A percentile compares a stretch with the other conserved stretches of the same genome.
These are phyloP conservation scores for Venturia oleaginea DNA, from an alignment of 2,329 filamentous ascomycete genomes.

Conservation along the genomic window DNA sequence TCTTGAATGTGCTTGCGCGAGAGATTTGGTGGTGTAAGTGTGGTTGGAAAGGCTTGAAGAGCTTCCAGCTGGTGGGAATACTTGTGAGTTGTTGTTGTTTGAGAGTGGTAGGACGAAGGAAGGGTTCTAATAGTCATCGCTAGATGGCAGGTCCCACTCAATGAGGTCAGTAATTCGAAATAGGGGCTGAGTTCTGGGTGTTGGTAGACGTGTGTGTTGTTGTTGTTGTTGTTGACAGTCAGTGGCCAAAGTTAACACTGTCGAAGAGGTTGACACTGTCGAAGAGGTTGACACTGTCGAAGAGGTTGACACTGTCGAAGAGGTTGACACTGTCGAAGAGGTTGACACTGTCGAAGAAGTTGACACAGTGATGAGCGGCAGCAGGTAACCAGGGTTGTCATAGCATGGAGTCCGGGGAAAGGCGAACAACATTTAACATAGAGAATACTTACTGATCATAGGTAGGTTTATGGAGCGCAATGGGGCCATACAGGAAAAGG, in stretches of 20 bases:
- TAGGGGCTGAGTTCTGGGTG: background rate
- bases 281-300: too few relatives aligned
- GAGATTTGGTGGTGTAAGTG: background rate
- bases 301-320: background rate
- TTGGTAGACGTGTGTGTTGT: background rate
- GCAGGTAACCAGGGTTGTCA: too few relatives aligned
- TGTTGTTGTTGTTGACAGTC: background rate
- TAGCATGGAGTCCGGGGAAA: too few relatives aligned
- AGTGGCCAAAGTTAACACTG: background rate
- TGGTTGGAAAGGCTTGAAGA: background rate
- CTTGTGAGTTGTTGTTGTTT: background rate
- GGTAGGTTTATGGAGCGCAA: too few relatives aligned
- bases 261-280: background rate
- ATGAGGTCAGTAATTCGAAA: background rate
- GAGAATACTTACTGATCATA: too few relatives aligned
- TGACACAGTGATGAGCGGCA: too few relatives aligned
- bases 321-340: too few relatives aligned
- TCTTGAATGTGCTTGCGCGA: background rate
- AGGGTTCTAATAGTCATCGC: background rate
- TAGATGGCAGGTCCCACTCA: background rate
- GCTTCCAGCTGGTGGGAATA: background rate
- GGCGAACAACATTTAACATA: too few relatives aligned
- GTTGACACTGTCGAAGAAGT: background rate
- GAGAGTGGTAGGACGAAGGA: background rate
- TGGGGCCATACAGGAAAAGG: too few relatives aligned